Evolutionary conservation across 2,329 filamentous ascomycete genomes (phyloP).

Genomic region (Byssochlamys sp.): DNA sequence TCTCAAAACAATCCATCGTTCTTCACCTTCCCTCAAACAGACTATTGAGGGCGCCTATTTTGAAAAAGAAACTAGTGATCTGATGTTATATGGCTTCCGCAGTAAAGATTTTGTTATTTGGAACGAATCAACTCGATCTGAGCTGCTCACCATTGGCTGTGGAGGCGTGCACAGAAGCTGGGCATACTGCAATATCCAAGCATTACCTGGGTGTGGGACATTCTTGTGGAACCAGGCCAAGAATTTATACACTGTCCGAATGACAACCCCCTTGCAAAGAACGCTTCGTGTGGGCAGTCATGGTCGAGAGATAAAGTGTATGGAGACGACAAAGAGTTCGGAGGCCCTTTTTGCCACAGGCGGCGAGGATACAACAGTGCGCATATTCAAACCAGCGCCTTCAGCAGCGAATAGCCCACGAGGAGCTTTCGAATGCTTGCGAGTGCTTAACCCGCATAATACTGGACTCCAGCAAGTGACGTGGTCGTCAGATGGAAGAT

Average conservation of each 20-base stretch:
- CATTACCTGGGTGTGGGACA: constrained; percentile 31
- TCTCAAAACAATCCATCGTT: constrained; percentile 54
- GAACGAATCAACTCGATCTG: constrained; percentile 62
- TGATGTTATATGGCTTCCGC: constrained; percentile 72
- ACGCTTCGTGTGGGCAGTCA: constrained; percentile 62
- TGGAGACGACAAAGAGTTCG: constrained; percentile 37
- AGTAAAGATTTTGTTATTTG: constrained; percentile 71
- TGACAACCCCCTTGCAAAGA: constrained; percentile 32
- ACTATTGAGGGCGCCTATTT: constrained; percentile 67
- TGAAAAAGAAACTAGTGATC: constrained; percentile 37
- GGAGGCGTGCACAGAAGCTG: constrained; percentile 77
- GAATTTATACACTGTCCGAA: constrained; percentile 38
- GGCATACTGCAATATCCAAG: constrained; percentile 39
- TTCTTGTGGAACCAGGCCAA: constrained; percentile 70
- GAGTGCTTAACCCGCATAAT: constrained; percentile 65
- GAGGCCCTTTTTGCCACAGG: constrained; percentile 52
- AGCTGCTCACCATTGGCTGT: constrained; percentile 65
- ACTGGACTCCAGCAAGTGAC: constrained; percentile 72
- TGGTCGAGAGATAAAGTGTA: constrained; percentile 71
- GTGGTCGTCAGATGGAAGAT: constrained; percentile 58
- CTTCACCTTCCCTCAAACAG: constrained; percentile 60
- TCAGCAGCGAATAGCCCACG: constrained; percentile 8
- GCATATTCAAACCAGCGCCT: constrained; percentile 46
- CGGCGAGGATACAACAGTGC: constrained; percentile 64
- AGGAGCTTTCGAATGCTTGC: constrained; percentile 42